phyloP scores from a whole-genome alignment of 805 yeast species.

The Saturnispora bothae region DNA sequence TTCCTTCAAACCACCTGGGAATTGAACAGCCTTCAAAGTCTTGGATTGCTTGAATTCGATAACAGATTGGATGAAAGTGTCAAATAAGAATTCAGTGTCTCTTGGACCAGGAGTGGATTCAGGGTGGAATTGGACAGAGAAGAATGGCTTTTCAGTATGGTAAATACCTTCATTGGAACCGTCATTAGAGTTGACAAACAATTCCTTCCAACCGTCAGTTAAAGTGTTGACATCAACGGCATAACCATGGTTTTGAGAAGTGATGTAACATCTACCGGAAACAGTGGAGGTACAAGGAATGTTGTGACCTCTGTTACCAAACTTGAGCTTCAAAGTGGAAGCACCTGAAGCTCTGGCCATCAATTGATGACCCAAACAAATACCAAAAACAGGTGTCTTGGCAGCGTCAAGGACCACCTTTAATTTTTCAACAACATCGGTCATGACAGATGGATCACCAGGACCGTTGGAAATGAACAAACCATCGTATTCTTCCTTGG shows the following conservation, averaged over 20 bases:
- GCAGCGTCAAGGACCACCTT: slow-evolving; percentile 46
- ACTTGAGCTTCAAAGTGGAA: slow-evolving; percentile 79
- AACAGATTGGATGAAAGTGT: slow-evolving; percentile 80
- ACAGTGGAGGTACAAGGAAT: slow-evolving; percentile 82
- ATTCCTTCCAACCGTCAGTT: slow-evolving; percentile 77
- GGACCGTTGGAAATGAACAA: slow-evolving; percentile 96
- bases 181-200: slow-evolving; percentile 92
- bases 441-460: slow-evolving; percentile 92
- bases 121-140: slow-evolving; percentile 98
- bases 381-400: slow-evolving; percentile 90
- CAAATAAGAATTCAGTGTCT: slow-evolving; percentile 95
- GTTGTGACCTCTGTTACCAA: slow-evolving; percentile 99
- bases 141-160: slow-evolving; percentile 76
- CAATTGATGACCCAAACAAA: slow-evolving; percentile 96
- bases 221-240: slow-evolving; percentile 85
- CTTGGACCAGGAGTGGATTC: slow-evolving; percentile 99
- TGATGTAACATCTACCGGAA: slow-evolving; percentile 92
- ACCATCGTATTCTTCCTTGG: slow-evolving; percentile 82
- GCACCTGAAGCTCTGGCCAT: slow-evolving; percentile 95
- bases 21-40: slow-evolving; percentile 57
- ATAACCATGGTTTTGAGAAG: slow-evolving; percentile 97
- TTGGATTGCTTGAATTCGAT: slow-evolving; percentile 48
- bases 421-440: slow-evolving; percentile 53
- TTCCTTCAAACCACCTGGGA: slow-evolving; percentile 80
- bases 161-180: slow-evolving; percentile 98